Evolutionary conservation across 345 rosid genomes (phyloP), one percentile per base, ranked within the genome.

Genomic region (Gynandropsis gynandra): DNA sequence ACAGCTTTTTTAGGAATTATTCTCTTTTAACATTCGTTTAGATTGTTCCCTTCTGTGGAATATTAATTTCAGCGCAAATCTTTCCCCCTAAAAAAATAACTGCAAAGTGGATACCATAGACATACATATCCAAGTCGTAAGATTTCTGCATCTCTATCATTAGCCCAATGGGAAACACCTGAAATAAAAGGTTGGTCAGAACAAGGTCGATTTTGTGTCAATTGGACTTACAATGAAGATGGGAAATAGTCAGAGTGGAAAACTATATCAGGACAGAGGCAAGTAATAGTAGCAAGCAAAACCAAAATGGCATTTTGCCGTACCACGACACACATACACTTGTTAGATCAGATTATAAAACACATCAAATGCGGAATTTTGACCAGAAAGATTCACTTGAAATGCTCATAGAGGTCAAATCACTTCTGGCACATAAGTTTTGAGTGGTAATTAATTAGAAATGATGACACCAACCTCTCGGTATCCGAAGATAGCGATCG

Each of bases 61-160:
- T 12, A 32, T 29, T 10, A 15, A 18, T 0, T 7, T 16, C 16
- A 24, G 42, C 15, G 13, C 10, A 43, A 62, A 41, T 3, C 52
- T 16, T 38, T 45, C 40, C 42, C 24, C 0, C 12, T 7, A 38
- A 16, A 17, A n/a, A 46, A 17, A 14, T 3, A 29, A 8, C 7
- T 4, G 37, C 13, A n/a, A 52, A 39, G 13, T 24, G 52, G 47
- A 61, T 16, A 52, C 33, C 11, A 36, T 18, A 44, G 60, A 69
- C 95, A 72, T 83, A 89, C 97, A 78, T 65, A 72, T 56, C 97
- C 97, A 71, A 89, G 43, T 14, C 95, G 94, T 65, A 89, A 77
- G 33, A 21, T 50, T 72, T 71, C 87, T 49, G 94, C 90, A 62
- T 89, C 97, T 76, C 74, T 78, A 59, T 86, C 94, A 62, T 87